Evolutionary conservation across 139 green algal genomes (phyloP), one percentile per base, ranked within the genome.

Genomic region (Eudorina sp.): DNA sequence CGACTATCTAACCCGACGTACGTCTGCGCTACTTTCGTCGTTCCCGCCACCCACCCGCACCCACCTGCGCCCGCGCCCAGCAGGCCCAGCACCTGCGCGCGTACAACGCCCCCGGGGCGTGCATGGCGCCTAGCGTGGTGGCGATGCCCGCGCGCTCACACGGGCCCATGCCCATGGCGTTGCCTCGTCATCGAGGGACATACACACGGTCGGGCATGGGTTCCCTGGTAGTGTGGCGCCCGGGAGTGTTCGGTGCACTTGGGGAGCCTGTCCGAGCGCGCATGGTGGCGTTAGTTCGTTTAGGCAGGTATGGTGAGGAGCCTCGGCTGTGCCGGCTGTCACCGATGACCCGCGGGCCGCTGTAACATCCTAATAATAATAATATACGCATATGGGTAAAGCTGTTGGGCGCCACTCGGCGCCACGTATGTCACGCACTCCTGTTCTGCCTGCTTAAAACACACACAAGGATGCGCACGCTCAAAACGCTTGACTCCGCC

Each of bases 141-240:
- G 90, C 93, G 36, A 98, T 80, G 64, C 96, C 96, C 27, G 83
- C 86, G 34, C 73, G 73, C 45, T 98, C 96, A 25, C 96, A n/a
- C n/a, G n/a, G 96, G 2, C 96, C 92, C 73, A 97, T 88, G 31
- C 96, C 96, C 68, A 98, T 91, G 9, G 94, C 82, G 78, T 98
- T 98, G 53, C 96, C 96, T 84, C n/a, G 76, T 45, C 11, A 38
- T 3, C 36, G 9, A 5, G 36, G 68, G 8, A 72, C 41, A 41
- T 43, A 72, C 6, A 41, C 9, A 25, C 8, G 62, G 29, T 19
- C n/a, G n/a, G 11, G 7, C n/a, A 66, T 31, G 55, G 11, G 55
- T 66, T 27, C 23, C 13, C 27, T 19, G 18, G 14, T 66, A 66
- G 48, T 55, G 9, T 55, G 11, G 48, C 9, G 48, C 48, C 48